Conservation (phyloP, 1,284 basidiomycete genomes). For the Coniferiporia sulphurascens region DNA sequence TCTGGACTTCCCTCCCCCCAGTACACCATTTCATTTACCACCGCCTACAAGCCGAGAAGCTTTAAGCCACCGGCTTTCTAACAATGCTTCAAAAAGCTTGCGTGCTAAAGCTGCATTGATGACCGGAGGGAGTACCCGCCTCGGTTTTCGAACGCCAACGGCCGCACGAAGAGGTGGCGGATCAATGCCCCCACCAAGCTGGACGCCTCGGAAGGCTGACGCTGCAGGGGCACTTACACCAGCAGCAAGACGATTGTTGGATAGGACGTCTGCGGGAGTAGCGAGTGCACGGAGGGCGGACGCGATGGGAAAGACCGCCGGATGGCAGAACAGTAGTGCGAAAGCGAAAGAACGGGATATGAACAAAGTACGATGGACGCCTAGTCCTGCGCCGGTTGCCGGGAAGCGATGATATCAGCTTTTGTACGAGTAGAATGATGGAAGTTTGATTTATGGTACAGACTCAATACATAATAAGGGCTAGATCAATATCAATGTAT, state of each 20-base stretch:
- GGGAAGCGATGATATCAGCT: conserved; percentile 23
- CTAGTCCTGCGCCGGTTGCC: conserved; percentile 52
- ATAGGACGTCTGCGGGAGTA: conserved; percentile 60
- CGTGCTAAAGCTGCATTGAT: conserved; percentile 63
- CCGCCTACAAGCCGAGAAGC: conserved; percentile 69
- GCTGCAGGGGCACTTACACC: conserved; percentile 73
- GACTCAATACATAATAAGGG: background rate
- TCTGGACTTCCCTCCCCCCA: conserved; percentile 38
- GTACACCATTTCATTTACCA: conserved; percentile 67
- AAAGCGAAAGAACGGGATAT: conserved; percentile 53
- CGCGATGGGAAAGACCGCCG: conserved; percentile 56
- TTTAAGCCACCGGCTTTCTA: conserved; percentile 74
- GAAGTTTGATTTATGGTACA: conserved; percentile 16
- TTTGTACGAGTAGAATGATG: background rate
- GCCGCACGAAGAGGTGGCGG: conserved; percentile 30
- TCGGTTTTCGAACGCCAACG: conserved; percentile 33
- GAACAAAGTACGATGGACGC: conserved; percentile 72
- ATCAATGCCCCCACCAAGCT: conserved; percentile 65
- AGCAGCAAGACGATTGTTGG: conserved; percentile 70
- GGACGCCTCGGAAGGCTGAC: conserved; percentile 61
- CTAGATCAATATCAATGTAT: background rate
- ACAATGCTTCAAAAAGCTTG: conserved; percentile 62
- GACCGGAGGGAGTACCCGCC: conserved; percentile 34
- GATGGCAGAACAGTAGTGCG: conserved; percentile 46
- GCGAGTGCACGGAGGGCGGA: conserved; percentile 61